These are phyloP conservation scores for Aspergillus puulaauensis DNA, from an alignment of 2,329 filamentous ascomycete species.

Conservation along the genomic window DNA sequence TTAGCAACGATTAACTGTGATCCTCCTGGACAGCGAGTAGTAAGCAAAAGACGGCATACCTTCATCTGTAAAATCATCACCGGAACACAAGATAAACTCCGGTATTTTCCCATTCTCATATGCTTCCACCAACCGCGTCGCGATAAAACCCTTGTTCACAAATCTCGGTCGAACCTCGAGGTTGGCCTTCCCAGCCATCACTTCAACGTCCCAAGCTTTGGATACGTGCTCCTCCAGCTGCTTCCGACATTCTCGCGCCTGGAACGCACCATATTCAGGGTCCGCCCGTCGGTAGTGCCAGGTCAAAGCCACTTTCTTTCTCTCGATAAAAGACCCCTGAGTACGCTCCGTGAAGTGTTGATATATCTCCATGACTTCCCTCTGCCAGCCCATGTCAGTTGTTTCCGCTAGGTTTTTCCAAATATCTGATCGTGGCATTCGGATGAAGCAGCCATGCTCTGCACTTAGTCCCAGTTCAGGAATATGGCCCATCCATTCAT, in stretches of 20 bases:
- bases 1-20: constrained; percentile 1
- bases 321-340: constrained; percentile 87
- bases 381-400: constrained; percentile 90
- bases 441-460: constrained; percentile 95
- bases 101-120: constrained; percentile 65
- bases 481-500: constrained; percentile 91
- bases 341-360: constrained; percentile 85
- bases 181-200: constrained; percentile 96
- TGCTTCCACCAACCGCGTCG: constrained; percentile 73
- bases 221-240: constrained; percentile 75
- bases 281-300: constrained; percentile 97
- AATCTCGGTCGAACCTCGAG: constrained; percentile 94
- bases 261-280: constrained; percentile 77
- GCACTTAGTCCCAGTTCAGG: constrained; percentile 86
- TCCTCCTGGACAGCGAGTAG: not conserved
- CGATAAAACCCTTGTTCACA: constrained; percentile 97
- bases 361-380: constrained; percentile 79
- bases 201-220: constrained; percentile 84
- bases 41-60: constrained; percentile 53
- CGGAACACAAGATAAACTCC: constrained; percentile 86
- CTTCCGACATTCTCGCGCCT: constrained; percentile 77
- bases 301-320: constrained; percentile 89
- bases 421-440: constrained; percentile 69
- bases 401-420: constrained; percentile 90
- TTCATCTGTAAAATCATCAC: constrained; percentile 97